Evolutionary conservation across 768 basidiomycete species (phyloP), one percentile per base, ranked within the genome.

Genomic region (Hemileccinum rubropunctum): DNA sequence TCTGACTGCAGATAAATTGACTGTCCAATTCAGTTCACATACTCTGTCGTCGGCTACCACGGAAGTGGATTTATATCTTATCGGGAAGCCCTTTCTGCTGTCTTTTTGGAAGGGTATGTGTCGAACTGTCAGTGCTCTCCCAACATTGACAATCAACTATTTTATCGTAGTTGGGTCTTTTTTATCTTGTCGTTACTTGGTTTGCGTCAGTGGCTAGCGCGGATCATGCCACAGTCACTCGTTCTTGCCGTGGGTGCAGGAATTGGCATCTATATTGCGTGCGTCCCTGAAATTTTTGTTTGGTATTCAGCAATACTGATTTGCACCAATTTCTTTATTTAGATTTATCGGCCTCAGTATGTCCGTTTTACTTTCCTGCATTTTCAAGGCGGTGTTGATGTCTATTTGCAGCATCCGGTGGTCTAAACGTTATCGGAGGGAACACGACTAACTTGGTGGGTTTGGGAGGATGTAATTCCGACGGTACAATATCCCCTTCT

Each of bases 251-350:
- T 91, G 11, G 91, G 91, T 37, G 82, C 88, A 33, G 91, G 91
- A 50, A 92, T 94, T 59, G 91, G 91, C 52, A 67, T 94, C 15
- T 94, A 89, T 69, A 89, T 94, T 56, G 89, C 90, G 77, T 88
- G 59, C 61, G 82, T 79, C 23, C 37, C 14, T 10, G 51, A 14
- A 37, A 47, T 15, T 38, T 27, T 32, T 45, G 30, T 23, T 32
- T 44, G 14, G 52, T 30, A 50, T 38, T 21, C 23, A 5, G 27
- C 11, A 12, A 30, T 38, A 1, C 39, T 64, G 34, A 66, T 56
- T 43, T n/a, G 3, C 32, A 23, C 36, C 37, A 28, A 45, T 45
- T 53, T 38, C 39, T 53, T 54, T 30, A 43, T 42, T 52, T 63
- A 85, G 84, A 18, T 86, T 91, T 58, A 85, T 92, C 38, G 88